Conservation (phyloP, 352 stramenopile genomes). For the Phytophthora pluvialis region DNA sequence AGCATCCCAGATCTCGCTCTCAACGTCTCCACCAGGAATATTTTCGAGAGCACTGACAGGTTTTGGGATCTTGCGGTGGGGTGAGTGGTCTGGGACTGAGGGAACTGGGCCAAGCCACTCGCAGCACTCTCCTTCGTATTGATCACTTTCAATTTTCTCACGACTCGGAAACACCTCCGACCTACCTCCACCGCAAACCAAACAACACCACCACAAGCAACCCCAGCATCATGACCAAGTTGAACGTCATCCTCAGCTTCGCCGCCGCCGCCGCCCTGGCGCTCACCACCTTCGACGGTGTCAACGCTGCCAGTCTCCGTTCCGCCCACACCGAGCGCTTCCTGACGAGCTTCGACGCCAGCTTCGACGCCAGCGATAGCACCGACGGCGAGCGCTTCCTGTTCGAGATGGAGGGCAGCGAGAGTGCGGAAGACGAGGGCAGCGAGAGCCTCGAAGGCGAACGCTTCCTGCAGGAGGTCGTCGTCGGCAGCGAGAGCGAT, state of each 20-base stretch:
- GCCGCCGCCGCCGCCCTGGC: constrained; percentile 11
- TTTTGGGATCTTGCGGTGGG: not conserved
- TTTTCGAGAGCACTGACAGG: not conserved
- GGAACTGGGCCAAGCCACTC: not conserved
- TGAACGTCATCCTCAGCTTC: constrained; percentile 34
- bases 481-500: constrained; percentile 10
- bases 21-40: constrained; percentile 12
- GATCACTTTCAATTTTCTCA: constrained; percentile 30
- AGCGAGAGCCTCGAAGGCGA: constrained; percentile 20
- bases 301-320: constrained; percentile 22
- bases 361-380: constrained; percentile 11
- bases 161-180: constrained; percentile 1
- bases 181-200: no score
- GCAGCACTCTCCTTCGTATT: not conserved
- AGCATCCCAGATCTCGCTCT: constrained; percentile 13
- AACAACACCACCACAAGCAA: not conserved
- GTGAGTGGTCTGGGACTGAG: not conserved
- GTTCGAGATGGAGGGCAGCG: constrained; percentile 23
- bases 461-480: constrained; percentile 14
- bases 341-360: constrained; percentile 13
- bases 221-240: constrained; percentile 28
- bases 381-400: constrained; percentile 24
- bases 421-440: not conserved
- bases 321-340: not conserved
- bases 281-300: constrained; percentile 16